phyloP scores from a whole-genome alignment of 768 basidiomycete genomes.

The Kwoniella europaea region DNA sequence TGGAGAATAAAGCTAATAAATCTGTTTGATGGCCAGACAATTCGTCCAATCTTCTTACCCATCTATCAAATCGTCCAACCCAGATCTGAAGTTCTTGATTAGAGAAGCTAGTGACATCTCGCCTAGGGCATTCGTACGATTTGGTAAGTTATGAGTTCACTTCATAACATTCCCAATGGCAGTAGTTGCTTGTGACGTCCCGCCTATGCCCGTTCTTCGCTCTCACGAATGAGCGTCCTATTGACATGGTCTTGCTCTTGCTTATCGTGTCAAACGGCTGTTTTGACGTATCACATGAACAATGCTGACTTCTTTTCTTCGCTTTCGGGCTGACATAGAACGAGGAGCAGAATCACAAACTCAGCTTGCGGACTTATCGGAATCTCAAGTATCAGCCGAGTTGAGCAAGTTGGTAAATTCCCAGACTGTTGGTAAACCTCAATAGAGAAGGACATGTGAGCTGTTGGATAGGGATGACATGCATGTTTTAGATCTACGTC shows the following conservation, averaged over 20 bases:
- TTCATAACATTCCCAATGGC: too few relatives aligned
- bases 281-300: too few relatives aligned
- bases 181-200: too few relatives aligned
- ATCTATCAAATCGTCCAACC: slow-evolving; percentile 55
- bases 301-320: not conserved
- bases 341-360: slow-evolving; percentile 53
- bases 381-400: slow-evolving; percentile 50
- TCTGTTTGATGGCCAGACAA: slow-evolving; percentile 38
- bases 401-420: slow-evolving; percentile 43
- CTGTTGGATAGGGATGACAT: not conserved
- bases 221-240: too few relatives aligned
- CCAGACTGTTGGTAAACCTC: slow-evolving; percentile 32
- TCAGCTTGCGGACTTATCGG: slow-evolving; percentile 50
- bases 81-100: slow-evolving; percentile 57
- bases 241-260: too few relatives aligned
- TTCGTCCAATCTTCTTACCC: slow-evolving; percentile 56
- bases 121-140: slow-evolving; percentile 55
- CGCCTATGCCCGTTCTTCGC: too few relatives aligned
- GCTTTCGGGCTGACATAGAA: slow-evolving; percentile 35
- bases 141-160: slow-evolving; percentile 42
- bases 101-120: slow-evolving; percentile 56
- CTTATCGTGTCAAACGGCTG: too few relatives aligned
- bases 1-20: too few relatives aligned
- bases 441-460: not conserved
- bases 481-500: too few relatives aligned